Percentiles rank a stretch among this genome's conserved stretches.
Evolutionary conservation across 306 rosid genomes (phyloP).

Genomic region (Fagus crenata): DNA sequence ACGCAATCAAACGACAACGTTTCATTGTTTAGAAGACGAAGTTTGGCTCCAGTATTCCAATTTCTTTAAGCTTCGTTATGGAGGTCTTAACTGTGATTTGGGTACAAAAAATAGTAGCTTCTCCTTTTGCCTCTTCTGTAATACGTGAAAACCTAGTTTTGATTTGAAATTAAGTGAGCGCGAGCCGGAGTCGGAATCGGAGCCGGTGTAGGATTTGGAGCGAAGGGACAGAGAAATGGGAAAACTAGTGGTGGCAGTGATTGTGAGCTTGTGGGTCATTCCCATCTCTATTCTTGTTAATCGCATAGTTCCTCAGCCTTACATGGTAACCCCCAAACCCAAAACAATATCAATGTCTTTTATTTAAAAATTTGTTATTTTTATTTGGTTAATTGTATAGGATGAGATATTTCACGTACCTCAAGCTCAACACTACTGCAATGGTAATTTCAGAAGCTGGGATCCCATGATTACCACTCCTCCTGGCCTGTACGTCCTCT

Average conservation of each 20-base stretch:
- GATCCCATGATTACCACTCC: slow-evolving; percentile 97
- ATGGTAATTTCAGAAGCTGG: slow-evolving; percentile 85
- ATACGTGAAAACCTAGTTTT: too few species aligned
- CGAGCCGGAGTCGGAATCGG: background rate
- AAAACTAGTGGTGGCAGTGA: slow-evolving; percentile 53
- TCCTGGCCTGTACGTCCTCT: slow-evolving; percentile 82
- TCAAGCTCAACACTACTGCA: slow-evolving; percentile 76
- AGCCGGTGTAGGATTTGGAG: too few species aligned
- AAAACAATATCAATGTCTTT: background rate
- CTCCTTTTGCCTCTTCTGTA: too few species aligned
- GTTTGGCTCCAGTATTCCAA: too few species aligned
- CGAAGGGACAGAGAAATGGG: slow-evolving; percentile 51
- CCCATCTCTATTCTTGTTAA: slow-evolving; percentile 63
- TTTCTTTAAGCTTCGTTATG: too few species aligned
- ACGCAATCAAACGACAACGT: too few species aligned
- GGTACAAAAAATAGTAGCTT: too few species aligned
- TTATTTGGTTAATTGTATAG: slow-evolving; percentile 28
- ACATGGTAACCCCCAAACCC: slow-evolving; percentile 55
- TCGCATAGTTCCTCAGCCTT: slow-evolving; percentile 68
- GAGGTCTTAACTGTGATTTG: too few species aligned
- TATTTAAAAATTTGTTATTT: background rate
- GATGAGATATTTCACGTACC: slow-evolving; percentile 94
- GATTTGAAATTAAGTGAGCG: too few species aligned
- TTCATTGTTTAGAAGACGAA: too few species aligned
- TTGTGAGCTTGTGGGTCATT: slow-evolving; percentile 78